Evolutionary conservation across 2,329 filamentous ascomycete genomes (phyloP).

Genomic region (Trichoderma aggressivum): DNA sequence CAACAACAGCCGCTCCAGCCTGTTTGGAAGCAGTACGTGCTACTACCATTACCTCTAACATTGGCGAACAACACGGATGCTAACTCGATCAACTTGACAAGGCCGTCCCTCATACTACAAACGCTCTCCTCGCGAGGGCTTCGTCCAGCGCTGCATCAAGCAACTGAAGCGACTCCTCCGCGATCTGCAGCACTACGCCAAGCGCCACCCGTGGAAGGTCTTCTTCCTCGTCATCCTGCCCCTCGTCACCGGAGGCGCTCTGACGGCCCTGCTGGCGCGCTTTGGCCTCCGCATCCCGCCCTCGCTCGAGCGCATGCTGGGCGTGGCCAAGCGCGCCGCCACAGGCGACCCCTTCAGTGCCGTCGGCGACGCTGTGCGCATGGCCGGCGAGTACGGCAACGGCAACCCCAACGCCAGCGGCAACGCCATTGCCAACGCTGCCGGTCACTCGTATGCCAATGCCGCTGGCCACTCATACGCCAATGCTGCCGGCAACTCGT

Average conservation of each 20-base stretch:
- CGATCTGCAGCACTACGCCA: constrained; percentile 77
- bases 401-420: constrained; percentile 3
- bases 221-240: constrained; percentile 86
- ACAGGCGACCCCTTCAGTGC: constrained; percentile 47
- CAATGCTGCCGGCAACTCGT: neutral
- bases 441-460: neutral
- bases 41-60: too few species aligned
- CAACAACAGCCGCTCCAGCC: constrained; percentile 42
- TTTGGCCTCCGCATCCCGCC: constrained; percentile 77
- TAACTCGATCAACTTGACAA: constrained; percentile 14
- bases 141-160: constrained; percentile 68
- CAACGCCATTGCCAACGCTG: neutral
- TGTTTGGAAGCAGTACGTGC: constrained; percentile 44
- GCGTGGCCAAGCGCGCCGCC: constrained; percentile 49
- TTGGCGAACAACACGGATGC: too few species aligned
- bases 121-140: constrained; percentile 76
- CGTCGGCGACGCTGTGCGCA: constrained; percentile 53
- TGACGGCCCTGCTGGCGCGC: constrained; percentile 71
- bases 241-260: constrained; percentile 75
- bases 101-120: constrained; percentile 68
- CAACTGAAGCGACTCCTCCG: constrained; percentile 76
- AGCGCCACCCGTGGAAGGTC: constrained; percentile 80
- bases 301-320: constrained; percentile 56
- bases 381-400: constrained; percentile 42
- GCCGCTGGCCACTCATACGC: neutral